Percentiles rank a stretch among this genome's conserved stretches.
phyloP scores from a whole-genome alignment of 306 rosid genomes.

The Arachis stenosperma region DNA sequence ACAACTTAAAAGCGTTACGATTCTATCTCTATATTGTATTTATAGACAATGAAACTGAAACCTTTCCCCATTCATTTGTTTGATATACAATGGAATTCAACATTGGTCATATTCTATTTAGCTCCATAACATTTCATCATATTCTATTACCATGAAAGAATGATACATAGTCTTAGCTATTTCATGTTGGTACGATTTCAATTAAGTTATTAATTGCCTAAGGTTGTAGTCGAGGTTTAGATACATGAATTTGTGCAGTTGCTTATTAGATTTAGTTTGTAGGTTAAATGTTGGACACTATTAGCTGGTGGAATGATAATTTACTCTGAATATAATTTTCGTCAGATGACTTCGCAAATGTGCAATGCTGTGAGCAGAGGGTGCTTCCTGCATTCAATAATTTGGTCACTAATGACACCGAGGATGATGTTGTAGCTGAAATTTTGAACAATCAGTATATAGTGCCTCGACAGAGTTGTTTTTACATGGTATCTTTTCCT shows the following conservation, averaged over 20 bases:
- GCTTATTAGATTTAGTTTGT: background rate
- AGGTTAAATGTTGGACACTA: background rate
- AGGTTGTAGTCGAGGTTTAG: background rate
- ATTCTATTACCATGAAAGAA: background rate
- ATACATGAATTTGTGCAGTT: background rate
- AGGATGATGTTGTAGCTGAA: slow-evolving; percentile 72
- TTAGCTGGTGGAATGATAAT: slow-evolving; percentile 10
- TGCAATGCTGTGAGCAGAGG: slow-evolving; percentile 44
- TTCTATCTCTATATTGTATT: background rate
- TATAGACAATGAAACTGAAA: background rate
- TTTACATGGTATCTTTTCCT: slow-evolving; percentile 77
- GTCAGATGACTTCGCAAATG: slow-evolving; percentile 49
- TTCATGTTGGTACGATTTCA: background rate
- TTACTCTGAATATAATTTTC: slow-evolving; percentile 27
- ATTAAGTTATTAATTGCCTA: background rate
- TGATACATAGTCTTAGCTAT: background rate
- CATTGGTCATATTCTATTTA: background rate
- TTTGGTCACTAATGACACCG: slow-evolving; percentile 69
- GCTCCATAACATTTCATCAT: background rate
- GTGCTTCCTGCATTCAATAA: slow-evolving; percentile 65
- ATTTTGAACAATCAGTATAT: slow-evolving; percentile 60
- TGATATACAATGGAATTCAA: background rate
- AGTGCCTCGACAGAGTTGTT: slow-evolving; percentile 71
- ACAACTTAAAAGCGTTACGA: background rate
- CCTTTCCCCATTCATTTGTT: background rate